Percentiles rank a stretch among this genome's conserved stretches.
Evolutionary conservation across 1,284 basidiomycete species (phyloP).

Genomic region (Tilletia indica): DNA sequence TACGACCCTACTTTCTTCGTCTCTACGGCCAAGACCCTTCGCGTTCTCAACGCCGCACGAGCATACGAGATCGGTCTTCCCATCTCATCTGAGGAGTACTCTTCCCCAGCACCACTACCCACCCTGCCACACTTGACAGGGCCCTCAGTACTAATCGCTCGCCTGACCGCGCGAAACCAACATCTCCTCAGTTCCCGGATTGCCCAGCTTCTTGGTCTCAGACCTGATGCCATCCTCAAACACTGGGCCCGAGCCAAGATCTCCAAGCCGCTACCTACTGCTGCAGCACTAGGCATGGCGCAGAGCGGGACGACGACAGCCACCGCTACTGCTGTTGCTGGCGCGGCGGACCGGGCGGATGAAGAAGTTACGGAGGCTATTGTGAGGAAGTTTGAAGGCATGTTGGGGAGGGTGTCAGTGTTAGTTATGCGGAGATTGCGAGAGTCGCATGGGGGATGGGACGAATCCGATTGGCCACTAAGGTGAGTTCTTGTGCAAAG

Average conservation of each 20-base stretch:
- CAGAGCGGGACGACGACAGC: slow-evolving; percentile 60
- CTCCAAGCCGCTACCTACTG: slow-evolving; percentile 62
- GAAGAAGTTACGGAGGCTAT: slow-evolving; percentile 77
- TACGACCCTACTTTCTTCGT: slow-evolving; percentile 89
- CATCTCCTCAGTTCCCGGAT: slow-evolving; percentile 91
- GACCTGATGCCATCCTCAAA: slow-evolving; percentile 81
- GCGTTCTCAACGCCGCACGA: slow-evolving; percentile 91
- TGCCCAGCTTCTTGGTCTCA: slow-evolving; percentile 76
- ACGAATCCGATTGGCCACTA: slow-evolving; percentile 77
- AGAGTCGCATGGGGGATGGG: slow-evolving; percentile 90
- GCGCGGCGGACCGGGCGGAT: slow-evolving; percentile 58
- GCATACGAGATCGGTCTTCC: slow-evolving; percentile 90
- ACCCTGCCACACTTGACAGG: slow-evolving; percentile 22
- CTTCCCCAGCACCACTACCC: slow-evolving; percentile 6
- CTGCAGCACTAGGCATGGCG: slow-evolving; percentile 41
- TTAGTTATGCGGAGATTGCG: slow-evolving; percentile 93
- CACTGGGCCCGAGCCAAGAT: slow-evolving; percentile 97
- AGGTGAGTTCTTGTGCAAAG: slow-evolving; percentile 61
- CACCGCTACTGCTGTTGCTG: slow-evolving; percentile 18
- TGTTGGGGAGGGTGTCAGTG: slow-evolving; percentile 48
- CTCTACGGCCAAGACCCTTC: slow-evolving; percentile 82
- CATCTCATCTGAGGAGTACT: slow-evolving; percentile 71
- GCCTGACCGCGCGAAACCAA: slow-evolving; percentile 80
- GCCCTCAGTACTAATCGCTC: slow-evolving; percentile 66
- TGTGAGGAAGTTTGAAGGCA: slow-evolving; percentile 74